Evolutionary conservation across 1,139 yeast genomes (phyloP), one percentile per base, ranked within the genome.

Genomic region (Taphrina betulina): DNA sequence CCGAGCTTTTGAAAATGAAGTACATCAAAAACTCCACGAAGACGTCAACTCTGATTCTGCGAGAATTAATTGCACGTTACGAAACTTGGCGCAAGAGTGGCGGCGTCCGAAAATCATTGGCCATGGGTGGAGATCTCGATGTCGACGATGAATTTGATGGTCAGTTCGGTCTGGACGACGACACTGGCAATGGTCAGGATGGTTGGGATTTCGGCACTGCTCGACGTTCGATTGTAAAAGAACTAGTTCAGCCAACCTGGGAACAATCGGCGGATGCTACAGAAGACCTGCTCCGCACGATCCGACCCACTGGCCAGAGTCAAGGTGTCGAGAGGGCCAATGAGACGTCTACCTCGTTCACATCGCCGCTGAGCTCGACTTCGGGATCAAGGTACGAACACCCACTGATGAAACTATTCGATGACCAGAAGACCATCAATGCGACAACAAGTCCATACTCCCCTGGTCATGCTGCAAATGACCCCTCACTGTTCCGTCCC

Each of bases 51-150:
- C 59, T 75, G 1, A 70, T 79, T 0, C 70, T 94, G 59, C 81
- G 83, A 60, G 96, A 89, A 65, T 74, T 92, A 20, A 82, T 94
- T n/a, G 76, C 85, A 2, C 74, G 94, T 60, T 92, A 92, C 67
- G 74, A 85, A 53, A 65, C 80, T 16, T 92, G 96, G 95, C 63
- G 78, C 31, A 77, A 73, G 51, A 75, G 75, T 43, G 78, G 78
- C 28, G 63, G 66, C 33, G 53, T 67, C 1, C 60, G 64, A 12
- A 36, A 46, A n/a, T 43, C 43, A 7, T n/a, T 46, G 8, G 46
- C 55, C 12, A 28, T 48, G 29, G 46, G 40, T 10, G 54, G 55
- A 7, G 45, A 48, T 12, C 26, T 40, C 17, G 58, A 31, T 14
- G 53, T 36, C n/a, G 44, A 44, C 14, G 57, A 46, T n/a, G 58